phyloP scores from a whole-genome alignment of 73 alveolate genomes.

The Paramecium bursaria region DNA sequence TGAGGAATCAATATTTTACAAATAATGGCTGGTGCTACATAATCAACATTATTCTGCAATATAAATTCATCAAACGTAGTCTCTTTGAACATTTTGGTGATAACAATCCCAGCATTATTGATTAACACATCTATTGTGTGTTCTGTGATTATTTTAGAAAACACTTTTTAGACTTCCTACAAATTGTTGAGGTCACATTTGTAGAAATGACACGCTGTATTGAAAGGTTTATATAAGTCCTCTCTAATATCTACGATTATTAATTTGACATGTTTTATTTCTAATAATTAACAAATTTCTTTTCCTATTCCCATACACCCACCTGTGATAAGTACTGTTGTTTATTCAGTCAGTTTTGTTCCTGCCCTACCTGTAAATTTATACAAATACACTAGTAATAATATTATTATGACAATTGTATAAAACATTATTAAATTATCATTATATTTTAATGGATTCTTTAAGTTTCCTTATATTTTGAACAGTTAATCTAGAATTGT shows the following conservation, averaged over 20 bases:
- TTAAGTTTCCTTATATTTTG: too few relatives aligned
- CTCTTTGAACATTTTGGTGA: neutral
- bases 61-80: neutral
- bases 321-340: conserved; percentile 16
- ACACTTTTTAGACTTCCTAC: neutral
- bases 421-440: too few relatives aligned
- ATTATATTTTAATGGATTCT: too few relatives aligned
- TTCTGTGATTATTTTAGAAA: neutral
- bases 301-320: conserved; percentile 60
- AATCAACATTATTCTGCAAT: conserved; percentile 1
- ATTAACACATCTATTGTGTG: conserved; percentile 2
- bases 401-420: too few relatives aligned
- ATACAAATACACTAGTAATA: too few relatives aligned
- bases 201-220: neutral
- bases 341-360: neutral
- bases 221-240: neutral
- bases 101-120: conserved; percentile 49
- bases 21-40: conserved; percentile 17
- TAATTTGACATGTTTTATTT: neutral
- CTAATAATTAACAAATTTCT: conserved; percentile 21
- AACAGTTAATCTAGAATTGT: neutral
- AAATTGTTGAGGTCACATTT: conserved; percentile 1
- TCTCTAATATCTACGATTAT: conserved; percentile 26
- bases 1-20: neutral
- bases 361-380: neutral